Conservation (phyloP, 768 basidiomycete genomes). For the Leccinum subgranulosum region DNA sequence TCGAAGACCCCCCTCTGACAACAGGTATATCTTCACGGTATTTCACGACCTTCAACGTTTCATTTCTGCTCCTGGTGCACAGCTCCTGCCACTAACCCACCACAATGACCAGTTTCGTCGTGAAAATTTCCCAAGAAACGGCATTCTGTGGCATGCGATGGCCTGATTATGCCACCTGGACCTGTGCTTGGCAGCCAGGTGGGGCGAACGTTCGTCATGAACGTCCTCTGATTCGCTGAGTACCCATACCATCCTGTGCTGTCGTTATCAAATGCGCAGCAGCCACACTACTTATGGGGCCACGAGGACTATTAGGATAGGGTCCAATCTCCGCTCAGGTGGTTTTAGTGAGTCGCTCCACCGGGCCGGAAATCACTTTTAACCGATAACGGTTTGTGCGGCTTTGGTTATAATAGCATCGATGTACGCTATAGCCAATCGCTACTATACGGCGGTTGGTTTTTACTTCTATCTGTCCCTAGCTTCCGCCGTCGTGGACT, state of each 20-base stretch:
- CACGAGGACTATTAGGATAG: not conserved
- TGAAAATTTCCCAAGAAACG: not conserved
- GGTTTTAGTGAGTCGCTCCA: too few relatives aligned
- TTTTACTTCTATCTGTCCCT: too few relatives aligned
- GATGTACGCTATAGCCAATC: too few relatives aligned
- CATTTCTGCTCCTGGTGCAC: not conserved
- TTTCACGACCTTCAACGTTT: not conserved
- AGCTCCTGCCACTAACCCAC: not conserved
- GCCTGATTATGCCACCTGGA: not conserved
- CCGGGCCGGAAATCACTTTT: not conserved
- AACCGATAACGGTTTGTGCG: too few relatives aligned
- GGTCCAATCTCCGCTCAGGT: too few relatives aligned
- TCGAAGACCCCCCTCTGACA: not conserved
- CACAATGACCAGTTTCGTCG: not conserved
- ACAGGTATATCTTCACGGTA: too few relatives aligned
- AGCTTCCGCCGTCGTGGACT: too few relatives aligned
- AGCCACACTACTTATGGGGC: too few relatives aligned
- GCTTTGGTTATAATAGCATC: too few relatives aligned
- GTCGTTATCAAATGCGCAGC: too few relatives aligned
- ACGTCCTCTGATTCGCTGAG: not conserved
- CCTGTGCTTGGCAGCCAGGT: not conserved
- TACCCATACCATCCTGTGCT: not conserved
- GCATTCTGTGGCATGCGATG: not conserved
- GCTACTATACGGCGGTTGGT: too few relatives aligned
- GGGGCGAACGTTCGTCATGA: not conserved